Conservation (phyloP, 2,329 filamentous ascomycete genomes). For the Elsinoe batatas region DNA sequence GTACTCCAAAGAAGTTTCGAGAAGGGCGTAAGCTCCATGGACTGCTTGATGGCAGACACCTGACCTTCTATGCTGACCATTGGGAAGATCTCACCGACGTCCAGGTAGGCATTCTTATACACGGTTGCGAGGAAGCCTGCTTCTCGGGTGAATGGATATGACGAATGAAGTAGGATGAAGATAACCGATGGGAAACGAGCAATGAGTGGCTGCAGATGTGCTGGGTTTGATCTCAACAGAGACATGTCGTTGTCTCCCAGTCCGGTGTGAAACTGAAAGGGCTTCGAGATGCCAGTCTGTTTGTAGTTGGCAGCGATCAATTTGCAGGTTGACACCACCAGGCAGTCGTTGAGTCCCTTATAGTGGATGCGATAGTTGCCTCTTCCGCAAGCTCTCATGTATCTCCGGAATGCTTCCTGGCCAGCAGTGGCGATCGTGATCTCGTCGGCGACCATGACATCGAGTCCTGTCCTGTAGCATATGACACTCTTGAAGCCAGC, state of each 20-base stretch:
- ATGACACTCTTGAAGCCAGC: slow-evolving; percentile 76
- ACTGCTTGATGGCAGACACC: slow-evolving; percentile 57
- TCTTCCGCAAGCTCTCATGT: slow-evolving; percentile 31
- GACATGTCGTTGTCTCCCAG: slow-evolving; percentile 71
- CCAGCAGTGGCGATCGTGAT: slow-evolving; percentile 25
- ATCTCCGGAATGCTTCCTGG: slow-evolving; percentile 29
- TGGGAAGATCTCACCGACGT: slow-evolving; percentile 75
- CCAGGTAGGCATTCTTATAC: slow-evolving; percentile 71
- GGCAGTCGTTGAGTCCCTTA: slow-evolving; percentile 56
- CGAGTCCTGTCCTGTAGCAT: slow-evolving; percentile 68
- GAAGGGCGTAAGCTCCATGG: slow-evolving; percentile 64
- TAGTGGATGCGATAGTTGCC: slow-evolving; percentile 47
- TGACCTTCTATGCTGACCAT: slow-evolving; percentile 68
- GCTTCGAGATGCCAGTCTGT: slow-evolving; percentile 47
- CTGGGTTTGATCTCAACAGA: slow-evolving; percentile 60
- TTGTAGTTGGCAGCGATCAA: slow-evolving; percentile 42
- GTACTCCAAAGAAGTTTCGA: slow-evolving; percentile 73
- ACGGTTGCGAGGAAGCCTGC: slow-evolving; percentile 67
- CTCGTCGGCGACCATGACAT: slow-evolving; percentile 44
- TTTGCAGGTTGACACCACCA: slow-evolving; percentile 56
- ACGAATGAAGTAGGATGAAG: slow-evolving; percentile 68
- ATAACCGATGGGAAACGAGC: slow-evolving; percentile 57
- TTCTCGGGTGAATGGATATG: slow-evolving; percentile 72
- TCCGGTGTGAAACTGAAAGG: slow-evolving; percentile 75
- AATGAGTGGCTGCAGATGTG: slow-evolving; percentile 65